A percentile compares a stretch with the other conserved stretches of the same genome.
Conservation (phyloP, 2,329 filamentous ascomycete genomes). For the Colletotrichum tanaceti region DNA sequence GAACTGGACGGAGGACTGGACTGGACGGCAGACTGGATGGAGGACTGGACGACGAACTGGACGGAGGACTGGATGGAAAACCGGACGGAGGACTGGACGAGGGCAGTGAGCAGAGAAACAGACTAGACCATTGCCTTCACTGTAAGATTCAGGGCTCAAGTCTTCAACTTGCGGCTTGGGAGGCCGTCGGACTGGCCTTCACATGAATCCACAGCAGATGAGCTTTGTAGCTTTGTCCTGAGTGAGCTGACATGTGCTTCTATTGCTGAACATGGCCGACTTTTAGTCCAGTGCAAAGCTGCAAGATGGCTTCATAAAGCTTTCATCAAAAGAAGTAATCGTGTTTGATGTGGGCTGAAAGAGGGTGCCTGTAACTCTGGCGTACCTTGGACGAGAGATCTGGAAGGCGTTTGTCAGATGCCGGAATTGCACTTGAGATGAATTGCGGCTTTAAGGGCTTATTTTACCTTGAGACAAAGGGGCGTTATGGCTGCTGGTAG, state of each 20-base stretch:
- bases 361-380: background rate
- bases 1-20: background rate
- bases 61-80: too few species aligned
- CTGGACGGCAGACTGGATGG: too few species aligned
- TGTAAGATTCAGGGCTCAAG: slow-evolving; percentile 2
- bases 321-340: background rate
- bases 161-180: slow-evolving; percentile 21
- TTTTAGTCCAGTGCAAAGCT: slow-evolving; percentile 1
- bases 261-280: background rate
- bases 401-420: background rate
- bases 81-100: background rate
- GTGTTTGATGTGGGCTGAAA: background rate
- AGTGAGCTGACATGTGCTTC: slow-evolving; percentile 19
- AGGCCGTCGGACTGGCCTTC: slow-evolving; percentile 3
- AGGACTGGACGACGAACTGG: too few species aligned
- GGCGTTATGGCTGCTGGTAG: slow-evolving; percentile 24
- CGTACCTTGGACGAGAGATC: background rate
- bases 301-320: background rate
- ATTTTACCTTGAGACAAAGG: slow-evolving; percentile 16
- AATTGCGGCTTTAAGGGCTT: slow-evolving; percentile 3
- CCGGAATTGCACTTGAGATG: background rate
- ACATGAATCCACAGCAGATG: background rate
- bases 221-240: slow-evolving; percentile 28
- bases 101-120: slow-evolving; percentile 5
- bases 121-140: background rate